Evolutionary conservation across 2,329 filamentous ascomycete genomes (phyloP), one percentile per base, ranked within the genome.

Genomic region (Huntiella bhutanensis): DNA sequence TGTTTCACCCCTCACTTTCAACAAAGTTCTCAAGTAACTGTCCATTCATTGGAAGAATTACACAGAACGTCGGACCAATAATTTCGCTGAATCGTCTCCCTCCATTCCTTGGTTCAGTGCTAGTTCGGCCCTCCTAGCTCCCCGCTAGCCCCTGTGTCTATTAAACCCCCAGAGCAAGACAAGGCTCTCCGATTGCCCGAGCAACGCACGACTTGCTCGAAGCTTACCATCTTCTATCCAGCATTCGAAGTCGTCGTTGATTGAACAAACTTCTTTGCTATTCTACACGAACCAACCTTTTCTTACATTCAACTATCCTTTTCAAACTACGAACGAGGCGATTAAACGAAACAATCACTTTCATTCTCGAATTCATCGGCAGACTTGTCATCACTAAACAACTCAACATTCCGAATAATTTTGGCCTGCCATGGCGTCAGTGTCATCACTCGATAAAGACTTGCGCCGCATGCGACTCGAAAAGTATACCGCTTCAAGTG

Each of bases 401-500:
- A 15, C 11, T 10, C 22, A 16, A 17, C 45, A 35, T 10, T 33
- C 11, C 22, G 22, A 10, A 34, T 16, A 13, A 7, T 17, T 16
- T 34, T 12, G 35, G 16, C 19, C 11, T 52, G 58, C 46, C 52
- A 96, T 96, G 88, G 87, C 88, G 55, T 94, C 88, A 35, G 88
- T 96, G 32, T 75, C 84, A 52, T 94, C 85, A 52, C 69, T 98
- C 51, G 91, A 96, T 64, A 88, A 88, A 63, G 91, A 98, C 68
- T 72, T 98, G 76, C 83, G 84, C 70, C 86, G 79, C 61, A 64
- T 96, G 71, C 87, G 91, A 63, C 70, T 94, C 56, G 83, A 87
- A 51, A 83, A 88, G 64, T 96, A 94, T 64, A 96, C 88, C 1
- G 85, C 86, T 16, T 77, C 81, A 55, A 87, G 87, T 36, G 87